Conservation (phyloP, 305 asterid species). For the Fraxinus baroniana region DNA sequence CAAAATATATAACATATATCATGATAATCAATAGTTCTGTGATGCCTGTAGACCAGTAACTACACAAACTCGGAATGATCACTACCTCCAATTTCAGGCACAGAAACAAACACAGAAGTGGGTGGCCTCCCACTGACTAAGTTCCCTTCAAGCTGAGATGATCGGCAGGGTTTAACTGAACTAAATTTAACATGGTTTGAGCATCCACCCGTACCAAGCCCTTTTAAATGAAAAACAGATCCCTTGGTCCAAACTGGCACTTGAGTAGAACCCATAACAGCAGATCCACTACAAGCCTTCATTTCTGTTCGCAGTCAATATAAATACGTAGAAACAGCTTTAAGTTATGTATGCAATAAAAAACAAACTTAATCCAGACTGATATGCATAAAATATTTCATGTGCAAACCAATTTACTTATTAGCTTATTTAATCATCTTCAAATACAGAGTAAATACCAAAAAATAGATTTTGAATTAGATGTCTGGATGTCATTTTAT, state of each 20-base stretch:
- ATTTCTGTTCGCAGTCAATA: conserved; percentile 23
- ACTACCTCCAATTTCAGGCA: conserved; percentile 54
- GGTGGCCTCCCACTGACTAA: conserved; percentile 64
- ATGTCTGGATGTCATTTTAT: background rate
- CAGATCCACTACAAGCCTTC: conserved; percentile 51
- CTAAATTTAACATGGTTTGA: conserved; percentile 36
- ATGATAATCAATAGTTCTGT: background rate
- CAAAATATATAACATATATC: background rate
- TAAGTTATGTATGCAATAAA: background rate
- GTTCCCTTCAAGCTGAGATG: conserved; percentile 59
- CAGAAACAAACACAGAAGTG: conserved; percentile 51
- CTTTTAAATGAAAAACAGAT: conserved; percentile 35
- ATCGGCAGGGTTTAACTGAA: conserved; percentile 48
- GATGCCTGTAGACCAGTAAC: background rate
- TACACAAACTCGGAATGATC: background rate
- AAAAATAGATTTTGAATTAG: background rate
- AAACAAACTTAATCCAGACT: background rate
- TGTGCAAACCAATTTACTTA: background rate
- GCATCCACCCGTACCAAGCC: conserved; percentile 32
- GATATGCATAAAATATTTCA: background rate
- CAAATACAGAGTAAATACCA: background rate
- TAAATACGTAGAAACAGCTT: background rate
- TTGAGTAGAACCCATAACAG: conserved; percentile 43
- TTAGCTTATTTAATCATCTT: background rate
- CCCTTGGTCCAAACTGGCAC: conserved; percentile 40